Evolutionary conservation across 805 yeast genomes (phyloP).

Genomic region (Zygosaccharomyces gambellarensis): DNA sequence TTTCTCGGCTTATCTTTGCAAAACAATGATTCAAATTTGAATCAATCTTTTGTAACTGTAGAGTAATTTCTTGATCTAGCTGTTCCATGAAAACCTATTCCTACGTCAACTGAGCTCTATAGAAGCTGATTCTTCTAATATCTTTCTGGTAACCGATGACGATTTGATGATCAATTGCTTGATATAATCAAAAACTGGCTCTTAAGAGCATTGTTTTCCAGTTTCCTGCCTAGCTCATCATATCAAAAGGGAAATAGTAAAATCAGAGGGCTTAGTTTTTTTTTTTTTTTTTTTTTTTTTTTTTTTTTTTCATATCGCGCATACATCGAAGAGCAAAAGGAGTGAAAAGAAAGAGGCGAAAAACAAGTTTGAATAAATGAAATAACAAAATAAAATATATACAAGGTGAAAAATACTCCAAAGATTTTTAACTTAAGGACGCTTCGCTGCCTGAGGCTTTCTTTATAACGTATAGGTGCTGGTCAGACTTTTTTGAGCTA

Average conservation of each 20-base stretch:
- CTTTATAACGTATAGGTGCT: background rate
- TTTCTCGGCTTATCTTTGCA: slow-evolving; percentile 57
- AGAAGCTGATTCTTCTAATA: too few species aligned
- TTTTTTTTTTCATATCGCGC: slow-evolving; percentile 4
- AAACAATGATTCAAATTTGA: slow-evolving; percentile 65
- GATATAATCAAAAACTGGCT: too few species aligned
- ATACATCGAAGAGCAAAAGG: slow-evolving; percentile 7
- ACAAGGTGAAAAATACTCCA: background rate
- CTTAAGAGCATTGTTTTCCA: background rate
- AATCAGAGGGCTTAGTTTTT: slow-evolving; percentile 6
- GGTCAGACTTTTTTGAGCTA: background rate
- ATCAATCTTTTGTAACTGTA: slow-evolving; percentile 74
- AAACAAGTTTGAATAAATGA: background rate
- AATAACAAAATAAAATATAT: slow-evolving; percentile 3
- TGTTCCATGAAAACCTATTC: slow-evolving; percentile 43
- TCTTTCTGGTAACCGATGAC: background rate
- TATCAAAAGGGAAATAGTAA: slow-evolving; percentile 1
- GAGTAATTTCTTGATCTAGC: slow-evolving; percentile 74
- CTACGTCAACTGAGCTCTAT: too few species aligned
- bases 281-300: background rate
- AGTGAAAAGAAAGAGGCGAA: background rate
- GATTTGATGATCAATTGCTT: background rate
- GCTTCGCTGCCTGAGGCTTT: background rate
- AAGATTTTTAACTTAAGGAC: background rate
- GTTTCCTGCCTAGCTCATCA: background rate